phyloP scores from a whole-genome alignment of 2,329 filamentous ascomycete genomes.

The Pseudogymnoascus sp. region DNA sequence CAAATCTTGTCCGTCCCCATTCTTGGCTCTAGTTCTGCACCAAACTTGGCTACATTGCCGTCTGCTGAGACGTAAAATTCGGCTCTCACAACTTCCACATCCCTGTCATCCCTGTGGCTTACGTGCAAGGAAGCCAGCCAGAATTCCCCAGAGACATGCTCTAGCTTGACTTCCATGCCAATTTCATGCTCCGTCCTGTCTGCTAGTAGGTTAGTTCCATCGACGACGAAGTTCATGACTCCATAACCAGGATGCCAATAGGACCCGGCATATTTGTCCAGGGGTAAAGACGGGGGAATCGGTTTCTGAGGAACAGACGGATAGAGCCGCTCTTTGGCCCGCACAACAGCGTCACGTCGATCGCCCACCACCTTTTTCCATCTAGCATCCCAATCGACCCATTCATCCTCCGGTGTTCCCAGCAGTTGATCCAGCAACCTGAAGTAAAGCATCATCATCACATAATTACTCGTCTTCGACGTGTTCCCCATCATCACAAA shows the following conservation, averaged over 20 bases:
- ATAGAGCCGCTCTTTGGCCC: slow-evolving; percentile 26
- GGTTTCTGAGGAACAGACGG: slow-evolving; percentile 32
- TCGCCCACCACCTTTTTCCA: slow-evolving; percentile 20
- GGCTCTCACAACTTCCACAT: slow-evolving; percentile 18
- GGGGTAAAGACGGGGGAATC: slow-evolving; percentile 30
- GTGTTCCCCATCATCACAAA: slow-evolving; percentile 41
- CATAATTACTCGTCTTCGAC: slow-evolving; percentile 32
- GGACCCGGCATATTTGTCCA: slow-evolving; percentile 34
- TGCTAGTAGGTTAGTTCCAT: slow-evolving; percentile 4
- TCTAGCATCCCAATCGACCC: slow-evolving; percentile 31
- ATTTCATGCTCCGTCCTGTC: slow-evolving; percentile 12
- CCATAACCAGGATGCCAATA: slow-evolving; percentile 32
- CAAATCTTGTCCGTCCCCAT: slow-evolving; percentile 18
- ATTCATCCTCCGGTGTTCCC: slow-evolving; percentile 28
- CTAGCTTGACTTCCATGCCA: slow-evolving; percentile 17
- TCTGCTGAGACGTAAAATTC: slow-evolving; percentile 23
- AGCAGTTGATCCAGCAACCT: slow-evolving; percentile 37
- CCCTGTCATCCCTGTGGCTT: slow-evolving; percentile 8
- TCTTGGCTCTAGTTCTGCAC: slow-evolving; percentile 18
- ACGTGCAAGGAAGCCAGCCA: slow-evolving; percentile 22
- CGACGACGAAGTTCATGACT: not conserved
- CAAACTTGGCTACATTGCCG: slow-evolving; percentile 19
- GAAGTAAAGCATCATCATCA: slow-evolving; percentile 31
- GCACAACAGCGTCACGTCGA: slow-evolving; percentile 30
- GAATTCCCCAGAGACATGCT: slow-evolving; percentile 26